Evolutionary conservation across 768 basidiomycete genomes (phyloP).

Genomic region (Hygrocybe punicea): DNA sequence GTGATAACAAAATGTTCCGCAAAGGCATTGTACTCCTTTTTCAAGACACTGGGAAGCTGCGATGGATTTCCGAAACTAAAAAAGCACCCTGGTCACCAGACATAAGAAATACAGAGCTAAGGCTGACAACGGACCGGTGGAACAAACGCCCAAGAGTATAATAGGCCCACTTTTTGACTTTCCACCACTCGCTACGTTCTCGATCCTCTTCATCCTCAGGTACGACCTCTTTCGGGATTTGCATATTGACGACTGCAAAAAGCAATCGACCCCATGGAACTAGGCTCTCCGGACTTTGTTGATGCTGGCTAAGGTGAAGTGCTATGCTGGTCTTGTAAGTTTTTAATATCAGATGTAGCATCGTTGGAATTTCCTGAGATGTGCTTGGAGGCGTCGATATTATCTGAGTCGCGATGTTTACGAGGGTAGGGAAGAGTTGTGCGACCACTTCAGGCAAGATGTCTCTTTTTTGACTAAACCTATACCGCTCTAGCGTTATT

Average conservation of each 20-base stretch:
- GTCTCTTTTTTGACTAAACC: slow-evolving; percentile 67
- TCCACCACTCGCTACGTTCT: slow-evolving; percentile 85
- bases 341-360: slow-evolving; percentile 85
- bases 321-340: slow-evolving; percentile 80
- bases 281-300: slow-evolving; percentile 69
- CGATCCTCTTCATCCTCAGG: slow-evolving; percentile 72
- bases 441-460: slow-evolving; percentile 56
- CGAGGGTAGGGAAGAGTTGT: slow-evolving; percentile 70
- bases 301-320: slow-evolving; percentile 67
- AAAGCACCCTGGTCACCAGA: not conserved
- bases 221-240: slow-evolving; percentile 60
- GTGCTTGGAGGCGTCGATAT: slow-evolving; percentile 57
- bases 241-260: slow-evolving; percentile 73
- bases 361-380: slow-evolving; percentile 73
- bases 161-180: slow-evolving; percentile 91
- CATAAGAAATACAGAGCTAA: not conserved
- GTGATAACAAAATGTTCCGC: slow-evolving; percentile 70
- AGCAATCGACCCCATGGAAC: slow-evolving; percentile 86
- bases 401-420: slow-evolving; percentile 69
- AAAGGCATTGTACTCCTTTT: slow-evolving; percentile 66
- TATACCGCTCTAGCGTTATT: slow-evolving; percentile 23
- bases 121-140: slow-evolving; percentile 48
- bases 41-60: slow-evolving; percentile 72
- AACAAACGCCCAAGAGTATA: slow-evolving; percentile 75
- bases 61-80: slow-evolving; percentile 80